These are phyloP conservation scores for Beta vulgaris DNA, from an alignment of 148 eudicot genomes.

Conservation along the genomic window DNA sequence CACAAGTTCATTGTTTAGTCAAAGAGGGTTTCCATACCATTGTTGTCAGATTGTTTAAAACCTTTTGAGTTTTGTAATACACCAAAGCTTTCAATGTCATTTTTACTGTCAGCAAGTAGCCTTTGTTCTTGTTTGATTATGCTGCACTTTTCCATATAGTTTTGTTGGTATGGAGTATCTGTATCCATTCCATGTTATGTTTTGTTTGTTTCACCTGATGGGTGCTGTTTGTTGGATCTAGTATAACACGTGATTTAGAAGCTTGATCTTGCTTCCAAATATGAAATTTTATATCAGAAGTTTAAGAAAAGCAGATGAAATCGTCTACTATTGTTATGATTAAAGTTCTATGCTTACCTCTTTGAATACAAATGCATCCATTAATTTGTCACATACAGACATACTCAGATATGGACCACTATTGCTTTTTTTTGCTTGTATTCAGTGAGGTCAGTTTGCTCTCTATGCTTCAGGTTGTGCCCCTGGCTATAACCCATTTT, in stretches of 20 bases:
- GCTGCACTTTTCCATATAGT: not conserved
- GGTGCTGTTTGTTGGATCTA: not conserved
- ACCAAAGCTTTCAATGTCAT: no score
- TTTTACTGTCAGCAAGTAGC: not conserved
- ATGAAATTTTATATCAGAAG: not conserved
- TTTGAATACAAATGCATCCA: not conserved
- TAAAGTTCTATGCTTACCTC: not conserved
- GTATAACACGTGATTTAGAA: not conserved
- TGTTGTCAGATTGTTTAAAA: no score
- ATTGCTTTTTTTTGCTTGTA: not conserved
- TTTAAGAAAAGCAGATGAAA: not conserved
- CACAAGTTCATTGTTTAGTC: not conserved
- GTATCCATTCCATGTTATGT: not conserved
- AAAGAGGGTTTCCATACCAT: not conserved
- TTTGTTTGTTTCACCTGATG: not conserved
- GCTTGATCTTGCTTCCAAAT: not conserved
- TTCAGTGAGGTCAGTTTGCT: slow-evolving; percentile 6
- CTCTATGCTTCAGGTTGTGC: slow-evolving; percentile 58
- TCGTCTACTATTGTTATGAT: not conserved
- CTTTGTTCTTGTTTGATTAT: not conserved
- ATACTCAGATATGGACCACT: not conserved
- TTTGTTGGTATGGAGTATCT: not conserved
- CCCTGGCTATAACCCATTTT: slow-evolving; percentile 84
- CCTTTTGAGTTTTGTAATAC: no score
- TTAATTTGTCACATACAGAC: not conserved